These are phyloP conservation scores for Paramecium biaurelia DNA, from an alignment of 73 alveolate species.

Conservation along the genomic window DNA sequence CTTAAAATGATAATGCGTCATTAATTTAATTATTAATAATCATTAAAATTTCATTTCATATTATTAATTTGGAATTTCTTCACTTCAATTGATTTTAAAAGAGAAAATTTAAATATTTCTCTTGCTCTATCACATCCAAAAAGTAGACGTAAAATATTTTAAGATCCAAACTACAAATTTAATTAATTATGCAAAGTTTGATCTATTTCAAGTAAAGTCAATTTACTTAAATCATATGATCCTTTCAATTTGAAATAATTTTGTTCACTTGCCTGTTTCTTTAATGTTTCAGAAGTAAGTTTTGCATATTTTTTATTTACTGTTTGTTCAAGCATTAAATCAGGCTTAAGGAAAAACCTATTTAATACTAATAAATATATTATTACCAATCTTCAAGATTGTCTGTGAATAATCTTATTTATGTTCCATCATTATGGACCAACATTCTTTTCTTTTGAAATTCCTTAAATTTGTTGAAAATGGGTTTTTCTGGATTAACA, in stretches of 20 bases:
- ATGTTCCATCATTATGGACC: slow-evolving; percentile 2
- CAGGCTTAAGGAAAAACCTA: not conserved
- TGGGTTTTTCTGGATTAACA: not conserved
- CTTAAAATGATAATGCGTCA: not conserved
- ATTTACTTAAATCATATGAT: not conserved
- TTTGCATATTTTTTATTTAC: not conserved
- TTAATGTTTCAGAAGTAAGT: not conserved
- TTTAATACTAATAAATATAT: not conserved
- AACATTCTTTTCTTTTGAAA: slow-evolving; percentile 7
- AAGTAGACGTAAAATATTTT: not conserved
- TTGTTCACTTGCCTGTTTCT: not conserved
- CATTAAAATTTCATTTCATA: not conserved
- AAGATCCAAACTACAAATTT: not conserved
- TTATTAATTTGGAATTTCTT: not conserved
- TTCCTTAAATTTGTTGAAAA: not conserved
- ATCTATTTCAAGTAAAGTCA: not conserved
- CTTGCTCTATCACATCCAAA: slow-evolving; percentile 50
- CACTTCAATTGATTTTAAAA: not conserved
- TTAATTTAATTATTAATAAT: not conserved
- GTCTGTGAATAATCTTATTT: not conserved
- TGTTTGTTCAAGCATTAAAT: not conserved
- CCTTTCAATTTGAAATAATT: not conserved
- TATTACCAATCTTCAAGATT: slow-evolving; percentile 14
- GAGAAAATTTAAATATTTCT: slow-evolving; percentile 1
- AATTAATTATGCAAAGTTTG: not conserved